phyloP scores from a whole-genome alignment of 2,329 filamentous ascomycete genomes.

The Piedraia hortae region DNA sequence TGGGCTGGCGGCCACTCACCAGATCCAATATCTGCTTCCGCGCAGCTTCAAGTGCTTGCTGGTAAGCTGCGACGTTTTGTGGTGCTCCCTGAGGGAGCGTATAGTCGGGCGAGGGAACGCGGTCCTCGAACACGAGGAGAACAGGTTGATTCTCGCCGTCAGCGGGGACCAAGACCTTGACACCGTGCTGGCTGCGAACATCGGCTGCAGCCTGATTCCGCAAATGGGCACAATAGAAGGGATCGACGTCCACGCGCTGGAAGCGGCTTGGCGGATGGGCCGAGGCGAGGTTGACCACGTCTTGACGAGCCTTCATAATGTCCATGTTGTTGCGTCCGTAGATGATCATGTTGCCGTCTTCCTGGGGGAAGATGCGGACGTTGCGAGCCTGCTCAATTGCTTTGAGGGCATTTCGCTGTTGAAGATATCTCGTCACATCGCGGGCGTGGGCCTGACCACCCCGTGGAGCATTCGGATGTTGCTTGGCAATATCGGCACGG shows the following conservation, averaged over 20 bases:
- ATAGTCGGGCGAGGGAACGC: slow-evolving; percentile 24
- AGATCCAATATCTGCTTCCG: slow-evolving; percentile 27
- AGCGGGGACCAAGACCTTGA: slow-evolving; percentile 45
- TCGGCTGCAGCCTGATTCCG: slow-evolving; percentile 33
- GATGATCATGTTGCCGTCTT: slow-evolving; percentile 58
- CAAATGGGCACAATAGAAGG: slow-evolving; percentile 53
- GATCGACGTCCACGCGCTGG: slow-evolving; percentile 37
- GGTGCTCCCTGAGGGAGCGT: slow-evolving; percentile 28
- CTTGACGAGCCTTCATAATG: slow-evolving; percentile 42
- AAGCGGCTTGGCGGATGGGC: slow-evolving; percentile 49
- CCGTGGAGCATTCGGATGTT: slow-evolving; percentile 44
- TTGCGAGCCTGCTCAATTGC: slow-evolving; percentile 56
- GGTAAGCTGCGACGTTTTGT: slow-evolving; percentile 27
- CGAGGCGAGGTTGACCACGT: slow-evolving; percentile 46
- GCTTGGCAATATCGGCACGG: slow-evolving; percentile 54
- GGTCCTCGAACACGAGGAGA: slow-evolving; percentile 48
- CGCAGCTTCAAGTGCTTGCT: slow-evolving; percentile 29
- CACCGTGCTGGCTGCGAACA: slow-evolving; percentile 40
- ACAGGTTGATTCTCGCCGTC: slow-evolving; percentile 29
- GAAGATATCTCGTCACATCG: slow-evolving; percentile 67
- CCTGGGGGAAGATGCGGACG: slow-evolving; percentile 59
- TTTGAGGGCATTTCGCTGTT: slow-evolving; percentile 53
- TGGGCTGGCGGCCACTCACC: slow-evolving; percentile 26
- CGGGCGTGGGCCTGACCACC: slow-evolving; percentile 56
- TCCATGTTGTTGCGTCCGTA: slow-evolving; percentile 73